These are phyloP conservation scores for Syzygium grande DNA, from an alignment of 345 rosid genomes.

Conservation along the genomic window DNA sequence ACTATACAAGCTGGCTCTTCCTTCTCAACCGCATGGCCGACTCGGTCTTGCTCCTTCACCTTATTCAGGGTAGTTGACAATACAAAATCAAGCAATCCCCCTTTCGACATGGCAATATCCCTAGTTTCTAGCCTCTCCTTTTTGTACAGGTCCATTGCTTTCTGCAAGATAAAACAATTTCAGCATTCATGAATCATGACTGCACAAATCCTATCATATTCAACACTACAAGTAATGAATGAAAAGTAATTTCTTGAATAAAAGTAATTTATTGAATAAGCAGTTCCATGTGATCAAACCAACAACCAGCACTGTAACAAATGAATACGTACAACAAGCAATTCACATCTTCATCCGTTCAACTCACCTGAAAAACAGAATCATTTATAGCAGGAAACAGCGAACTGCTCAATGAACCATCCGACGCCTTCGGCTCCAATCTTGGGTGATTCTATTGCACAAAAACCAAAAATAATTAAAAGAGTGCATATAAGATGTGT, in stretches of 20 bases:
- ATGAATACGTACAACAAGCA: neutral
- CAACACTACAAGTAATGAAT: neutral
- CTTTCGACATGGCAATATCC: slow-evolving; percentile 18
- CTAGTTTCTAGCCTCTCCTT: slow-evolving; percentile 45
- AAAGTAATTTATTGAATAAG: neutral
- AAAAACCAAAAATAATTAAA: neutral
- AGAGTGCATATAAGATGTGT: neutral
- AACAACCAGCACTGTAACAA: neutral
- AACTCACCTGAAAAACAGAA: slow-evolving; percentile 62
- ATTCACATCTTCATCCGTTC: neutral
- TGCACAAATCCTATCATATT: neutral
- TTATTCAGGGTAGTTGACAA: slow-evolving; percentile 15
- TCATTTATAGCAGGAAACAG: slow-evolving; percentile 45
- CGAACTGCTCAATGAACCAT: slow-evolving; percentile 28
- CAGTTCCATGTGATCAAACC: neutral
- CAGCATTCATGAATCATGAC: slow-evolving; percentile 1
- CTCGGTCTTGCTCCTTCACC: slow-evolving; percentile 13
- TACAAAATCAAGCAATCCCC: slow-evolving; percentile 15
- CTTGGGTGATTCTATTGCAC: slow-evolving; percentile 61
- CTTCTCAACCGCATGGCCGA: slow-evolving; percentile 9
- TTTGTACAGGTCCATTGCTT: slow-evolving; percentile 74
- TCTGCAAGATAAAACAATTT: slow-evolving; percentile 30
- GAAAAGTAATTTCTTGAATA: neutral
- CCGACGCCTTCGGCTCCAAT: slow-evolving; percentile 40
- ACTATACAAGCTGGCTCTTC: slow-evolving; percentile 4